Evolutionary conservation across 2,329 filamentous ascomycete species (phyloP).

Genomic region (Aspergillus nomiae): DNA sequence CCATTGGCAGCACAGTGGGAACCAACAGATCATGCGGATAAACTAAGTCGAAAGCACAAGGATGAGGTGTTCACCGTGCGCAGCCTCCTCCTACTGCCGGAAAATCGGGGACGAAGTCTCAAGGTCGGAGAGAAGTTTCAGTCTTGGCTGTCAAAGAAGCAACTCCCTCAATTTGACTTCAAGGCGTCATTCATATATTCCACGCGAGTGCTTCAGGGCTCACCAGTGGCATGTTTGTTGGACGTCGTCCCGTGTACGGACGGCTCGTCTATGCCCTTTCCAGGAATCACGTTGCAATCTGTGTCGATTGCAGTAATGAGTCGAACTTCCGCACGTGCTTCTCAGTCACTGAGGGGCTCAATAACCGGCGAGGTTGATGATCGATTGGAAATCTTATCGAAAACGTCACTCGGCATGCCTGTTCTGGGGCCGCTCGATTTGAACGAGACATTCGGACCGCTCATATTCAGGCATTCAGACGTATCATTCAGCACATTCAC

Average conservation of each 20-base stretch:
- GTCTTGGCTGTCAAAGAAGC: constrained; percentile 15
- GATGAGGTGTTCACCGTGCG: constrained; percentile 12
- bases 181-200: constrained; percentile 13
- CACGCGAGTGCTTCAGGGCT: constrained; percentile 5
- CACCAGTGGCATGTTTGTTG: constrained; percentile 10
- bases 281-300: constrained; percentile 8
- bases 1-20: constrained; percentile 8
- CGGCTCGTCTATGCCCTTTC: constrained; percentile 1
- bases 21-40: neutral
- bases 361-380: constrained; percentile 15
- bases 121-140: constrained; percentile 13
- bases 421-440: constrained; percentile 9
- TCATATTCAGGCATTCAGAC: constrained; percentile 10
- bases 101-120: constrained; percentile 15
- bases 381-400: constrained; percentile 10
- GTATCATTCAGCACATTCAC: constrained; percentile 18
- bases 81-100: constrained; percentile 13
- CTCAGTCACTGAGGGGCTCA: constrained; percentile 14
- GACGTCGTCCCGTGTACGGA: constrained; percentile 10
- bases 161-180: constrained; percentile 19
- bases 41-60: constrained; percentile 4
- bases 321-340: constrained; percentile 14
- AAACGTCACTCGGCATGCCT: constrained; percentile 7
- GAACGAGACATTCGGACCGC: constrained; percentile 8
- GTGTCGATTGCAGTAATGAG: constrained; percentile 8